Percentiles rank a stretch among this genome's conserved stretches.
These are phyloP conservation scores for Aureobasidium melanogenum DNA, from an alignment of 2,329 filamentous ascomycete species.

Conservation along the genomic window DNA sequence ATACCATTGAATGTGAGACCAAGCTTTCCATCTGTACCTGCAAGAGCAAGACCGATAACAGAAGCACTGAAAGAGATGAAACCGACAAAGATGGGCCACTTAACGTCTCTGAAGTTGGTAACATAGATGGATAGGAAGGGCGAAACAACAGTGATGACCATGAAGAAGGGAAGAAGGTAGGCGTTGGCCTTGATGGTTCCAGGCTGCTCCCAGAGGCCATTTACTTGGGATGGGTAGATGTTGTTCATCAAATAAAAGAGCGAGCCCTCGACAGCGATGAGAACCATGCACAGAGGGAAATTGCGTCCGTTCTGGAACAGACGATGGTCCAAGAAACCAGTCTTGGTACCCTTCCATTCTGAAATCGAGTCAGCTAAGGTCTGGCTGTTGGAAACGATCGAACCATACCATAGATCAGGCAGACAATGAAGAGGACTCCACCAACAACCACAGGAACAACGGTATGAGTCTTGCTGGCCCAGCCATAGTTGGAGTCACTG, in stretches of 20 bases:
- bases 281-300: conserved; percentile 5
- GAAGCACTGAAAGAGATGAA: conserved; percentile 4
- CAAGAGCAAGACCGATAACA: background rate
- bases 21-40: background rate
- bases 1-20: conserved; percentile 1
- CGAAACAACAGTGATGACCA: conserved; percentile 6
- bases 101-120: conserved; percentile 3
- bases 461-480: conserved; percentile 2
- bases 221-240: conserved; percentile 1
- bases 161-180: conserved; percentile 2
- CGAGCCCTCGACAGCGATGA: conserved; percentile 1
- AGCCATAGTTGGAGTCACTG: background rate
- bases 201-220: conserved; percentile 2
- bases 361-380: background rate
- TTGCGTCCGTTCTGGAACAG: conserved; percentile 10
- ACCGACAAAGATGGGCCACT: conserved; percentile 4
- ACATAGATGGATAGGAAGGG: conserved; percentile 2
- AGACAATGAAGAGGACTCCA: conserved; percentile 3
- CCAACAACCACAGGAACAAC: conserved; percentile 6
- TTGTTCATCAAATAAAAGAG: conserved; percentile 9
- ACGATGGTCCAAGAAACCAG: conserved; percentile 6
- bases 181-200: conserved; percentile 5
- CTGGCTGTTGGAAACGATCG: background rate
- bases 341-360: conserved; percentile 10
- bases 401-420: background rate